Evolutionary conservation across 345 rosid species (phyloP).

Genomic region (Populus deltoides): DNA sequence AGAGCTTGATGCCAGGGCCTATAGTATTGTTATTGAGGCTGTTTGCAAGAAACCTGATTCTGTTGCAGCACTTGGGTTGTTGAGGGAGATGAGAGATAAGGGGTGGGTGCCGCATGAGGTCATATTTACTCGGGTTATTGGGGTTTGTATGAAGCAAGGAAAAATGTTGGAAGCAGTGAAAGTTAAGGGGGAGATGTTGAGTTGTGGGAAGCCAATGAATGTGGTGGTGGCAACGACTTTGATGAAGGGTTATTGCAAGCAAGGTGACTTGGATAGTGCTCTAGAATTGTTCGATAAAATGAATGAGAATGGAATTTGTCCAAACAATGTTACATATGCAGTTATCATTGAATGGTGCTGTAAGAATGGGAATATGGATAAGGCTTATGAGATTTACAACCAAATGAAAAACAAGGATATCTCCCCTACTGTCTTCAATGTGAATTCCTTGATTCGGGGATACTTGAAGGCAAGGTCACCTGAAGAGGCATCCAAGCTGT

Average conservation of each 20-base stretch:
- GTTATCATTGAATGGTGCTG: constrained; percentile 67
- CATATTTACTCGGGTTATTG: constrained; percentile 49
- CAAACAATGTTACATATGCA: constrained; percentile 55
- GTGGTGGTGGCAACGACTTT: constrained; percentile 61
- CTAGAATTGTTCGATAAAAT: constrained; percentile 54
- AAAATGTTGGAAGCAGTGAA: constrained; percentile 57
- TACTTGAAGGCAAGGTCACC: constrained; percentile 38
- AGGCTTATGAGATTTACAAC: constrained; percentile 52
- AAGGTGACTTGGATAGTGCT: constrained; percentile 48
- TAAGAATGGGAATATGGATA: constrained; percentile 51
- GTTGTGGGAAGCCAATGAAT: constrained; percentile 52
- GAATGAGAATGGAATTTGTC: constrained; percentile 54
- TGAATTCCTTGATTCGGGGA: constrained; percentile 53
- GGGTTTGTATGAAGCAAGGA: constrained; percentile 58
- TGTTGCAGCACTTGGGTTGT: constrained; percentile 39
- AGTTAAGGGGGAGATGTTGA: constrained; percentile 76
- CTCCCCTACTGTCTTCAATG: constrained; percentile 42
- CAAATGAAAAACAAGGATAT: constrained; percentile 57
- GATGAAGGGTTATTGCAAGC: constrained; percentile 59
- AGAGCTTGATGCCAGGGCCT: constrained; percentile 46
- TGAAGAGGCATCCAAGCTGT: constrained; percentile 47
- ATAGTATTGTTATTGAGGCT: constrained; percentile 46
- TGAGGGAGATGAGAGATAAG: constrained; percentile 62
- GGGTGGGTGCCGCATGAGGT: constrained; percentile 44
- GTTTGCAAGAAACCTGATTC: constrained; percentile 41